Base-by-base conservation (phyloP, 2,329 filamentous ascomycete species). In the Lachnellula suecica region DNA sequence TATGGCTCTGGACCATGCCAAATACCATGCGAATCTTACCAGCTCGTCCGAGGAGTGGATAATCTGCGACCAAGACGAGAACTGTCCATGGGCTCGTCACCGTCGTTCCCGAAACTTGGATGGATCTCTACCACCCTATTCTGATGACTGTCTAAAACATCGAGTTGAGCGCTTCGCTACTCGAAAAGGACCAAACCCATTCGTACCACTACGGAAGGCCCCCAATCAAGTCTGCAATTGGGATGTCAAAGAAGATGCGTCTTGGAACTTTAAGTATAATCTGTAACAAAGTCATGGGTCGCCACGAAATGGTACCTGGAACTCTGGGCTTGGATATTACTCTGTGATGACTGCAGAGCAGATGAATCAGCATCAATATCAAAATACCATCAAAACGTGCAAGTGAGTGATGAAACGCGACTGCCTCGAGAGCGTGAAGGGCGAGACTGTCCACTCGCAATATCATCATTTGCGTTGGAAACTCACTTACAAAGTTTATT, bases 191-290 rank as follows among this genome's bases (percentile, higher is more conserved):
- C 31, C 13, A 4, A 15, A 15, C 13, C 31, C 31, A n/a, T 34
- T 34, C 31, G 31, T 34, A 5, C 11, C 1, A 34, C 13, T 11
- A 15, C 13, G 17, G 31, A 34, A 34, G 1, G 31, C 4, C 13
- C 13, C 5, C 31, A 4, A 4, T 6, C 4, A 3, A 2, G 13
- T n/a, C 17, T 11, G 31, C 13, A 4, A 15, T 15, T 34, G 31
- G 31, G 31, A 34, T n/a, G 13, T 15, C 13, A 34, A 34, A 15
- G 31, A n/a, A 4, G 71, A 74, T 51, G 65, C 70, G 43, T 71
- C 70, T 29, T 56, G 56, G 53, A 51, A 58, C 34, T 34, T 34
- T 15, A n/a, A 11, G 31, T n/a, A 11, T 34, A n/a, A n/a, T 2
- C 8, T 34, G 31, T 15, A 15, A n/a, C 17, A 7, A 34, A 34